Evolutionary conservation across 2,329 filamentous ascomycete genomes (phyloP).

Genomic region (Thielaviopsis punctulata): DNA sequence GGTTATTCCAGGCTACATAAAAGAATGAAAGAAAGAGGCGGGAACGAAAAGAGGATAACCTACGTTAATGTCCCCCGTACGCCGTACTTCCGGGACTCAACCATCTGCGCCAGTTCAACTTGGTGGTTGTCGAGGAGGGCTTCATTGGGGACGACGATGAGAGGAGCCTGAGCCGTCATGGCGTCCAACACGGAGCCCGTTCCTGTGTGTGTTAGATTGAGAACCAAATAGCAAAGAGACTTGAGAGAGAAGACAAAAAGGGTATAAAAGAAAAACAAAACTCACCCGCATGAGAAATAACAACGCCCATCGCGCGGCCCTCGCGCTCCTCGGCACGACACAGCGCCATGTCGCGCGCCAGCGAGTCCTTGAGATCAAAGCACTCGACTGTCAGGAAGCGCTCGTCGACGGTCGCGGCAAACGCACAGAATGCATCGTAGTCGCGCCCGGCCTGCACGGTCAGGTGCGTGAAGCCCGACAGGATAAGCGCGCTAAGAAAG

Average conservation of each 20-base stretch:
- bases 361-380: conserved; percentile 8
- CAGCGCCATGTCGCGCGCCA: conserved; percentile 7
- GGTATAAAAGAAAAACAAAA: conserved; percentile 10
- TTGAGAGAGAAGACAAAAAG: no score
- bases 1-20: neutral
- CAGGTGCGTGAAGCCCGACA: conserved; percentile 50
- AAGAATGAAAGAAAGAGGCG: neutral
- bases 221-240: conserved; percentile 5
- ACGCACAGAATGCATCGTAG: conserved; percentile 32
- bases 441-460: conserved; percentile 67
- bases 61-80: conserved; percentile 7
- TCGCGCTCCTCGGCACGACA: conserved; percentile 19
- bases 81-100: conserved; percentile 27
- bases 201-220: conserved; percentile 31
- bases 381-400: conserved; percentile 18
- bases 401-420: conserved; percentile 13
- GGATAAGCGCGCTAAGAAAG: conserved; percentile 45
- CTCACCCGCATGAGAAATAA: conserved; percentile 80
- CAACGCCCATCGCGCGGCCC: conserved; percentile 43
- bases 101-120: conserved; percentile 61
- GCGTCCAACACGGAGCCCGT: conserved; percentile 81
- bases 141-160: conserved; percentile 83
- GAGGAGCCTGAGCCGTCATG: conserved; percentile 51
- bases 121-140: conserved; percentile 80
- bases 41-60: neutral